Base-by-base conservation (phyloP, 352 stramenopile species). In the Aphanomyces astaci region DNA sequence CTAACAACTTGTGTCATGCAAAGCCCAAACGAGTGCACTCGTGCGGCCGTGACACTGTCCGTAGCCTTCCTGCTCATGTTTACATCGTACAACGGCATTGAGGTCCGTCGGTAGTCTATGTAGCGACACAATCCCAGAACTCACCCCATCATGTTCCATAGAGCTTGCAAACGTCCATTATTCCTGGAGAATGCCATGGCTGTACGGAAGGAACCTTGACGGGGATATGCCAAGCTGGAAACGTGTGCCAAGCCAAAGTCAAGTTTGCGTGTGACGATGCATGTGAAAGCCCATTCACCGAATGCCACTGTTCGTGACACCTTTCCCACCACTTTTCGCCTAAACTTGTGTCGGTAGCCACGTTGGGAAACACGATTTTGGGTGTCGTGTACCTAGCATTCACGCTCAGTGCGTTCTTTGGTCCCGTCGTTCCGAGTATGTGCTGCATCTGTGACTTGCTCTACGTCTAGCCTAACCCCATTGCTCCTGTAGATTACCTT, bases 151-250 rank as follows among this genome's bases (percentile, higher is more conserved):
- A 17, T 9, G 17, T 57, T 57, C 9, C 28, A 33, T 57, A 63
- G 54, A 63, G 46, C 24, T 24, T 63, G 10, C 19, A 63, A 49
- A 63, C 54, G 31, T 63, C 54, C 22, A 22, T 63, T 22, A 63
- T 63, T 19, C 54, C 17, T 11, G 54, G 54, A 17, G 31, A 51
- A 27, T 63, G 31, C 31, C 36, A 51, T 30, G 54, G 22, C 15
- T 63, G 36, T 27, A 9, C 31, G 13, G 4, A 31, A 56, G 31
- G 36, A n/a, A 24, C 7, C 31, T 5, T 51, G 0, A 17, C 13
- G 57, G 56, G 56, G 5, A 64, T 64, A 10, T 64, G 56, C 33
- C 56, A 64, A n/a, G 13, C 24, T 53, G 56, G 43, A 5, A 64
- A 64, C 4, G 36, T 64, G 13, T 55, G 56, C 43, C 19, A 49